Evolutionary conservation across 768 basidiomycete species (phyloP), one percentile per base, ranked within the genome.

Genomic region (Pulveroboletus sp.): DNA sequence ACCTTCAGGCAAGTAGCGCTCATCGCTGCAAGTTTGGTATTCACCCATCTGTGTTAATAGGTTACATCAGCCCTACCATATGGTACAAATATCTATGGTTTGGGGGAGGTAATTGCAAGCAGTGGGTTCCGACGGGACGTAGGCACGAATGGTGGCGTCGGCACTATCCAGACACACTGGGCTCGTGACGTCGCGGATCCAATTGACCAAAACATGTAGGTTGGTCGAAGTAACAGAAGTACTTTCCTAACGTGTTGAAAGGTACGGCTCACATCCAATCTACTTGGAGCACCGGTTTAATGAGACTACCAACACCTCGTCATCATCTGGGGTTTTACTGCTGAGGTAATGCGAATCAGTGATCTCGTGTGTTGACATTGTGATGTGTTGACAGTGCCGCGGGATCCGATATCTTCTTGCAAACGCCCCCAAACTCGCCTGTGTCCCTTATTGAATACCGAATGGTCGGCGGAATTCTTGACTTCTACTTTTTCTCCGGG

Each of bases 271-370:
- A 16, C 86, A 89, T 59, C 80, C 84, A 4, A 66, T 89, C 25
- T 87, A 87, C 64, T 53, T 88, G 43, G 86, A 89, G 55, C 86
- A 89, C 60, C 81, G 85, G n/a, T 82, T 76, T 66, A 71, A 84
- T 49, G 54, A 69, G 19, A 66, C 65, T 2, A 75, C 79, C 1
- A 71, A 73, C 29, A 75, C 60, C 6, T 79, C 84, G 1, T 70
- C 74, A 40, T 79, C 87, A 0, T 89, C 90, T 65, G 89, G 89
- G 23, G 87, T 90, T 33, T 87, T 91, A 58, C 64, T 89, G n/a
- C 73, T 85, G 51, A 86, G 77, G 83, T 83, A 62, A 19, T 55
- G 34, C 13, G 40, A 34, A 34, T 13, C 24, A 31, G 37, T 25
- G 45, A 33, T 13, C 16, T 37, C n/a, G n/a, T n/a, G n/a, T 32